A percentile compares a stretch with the other conserved stretches of the same genome.
phyloP scores from a whole-genome alignment of 78 protist genomes.

The Emiliania huxleyi region DNA sequence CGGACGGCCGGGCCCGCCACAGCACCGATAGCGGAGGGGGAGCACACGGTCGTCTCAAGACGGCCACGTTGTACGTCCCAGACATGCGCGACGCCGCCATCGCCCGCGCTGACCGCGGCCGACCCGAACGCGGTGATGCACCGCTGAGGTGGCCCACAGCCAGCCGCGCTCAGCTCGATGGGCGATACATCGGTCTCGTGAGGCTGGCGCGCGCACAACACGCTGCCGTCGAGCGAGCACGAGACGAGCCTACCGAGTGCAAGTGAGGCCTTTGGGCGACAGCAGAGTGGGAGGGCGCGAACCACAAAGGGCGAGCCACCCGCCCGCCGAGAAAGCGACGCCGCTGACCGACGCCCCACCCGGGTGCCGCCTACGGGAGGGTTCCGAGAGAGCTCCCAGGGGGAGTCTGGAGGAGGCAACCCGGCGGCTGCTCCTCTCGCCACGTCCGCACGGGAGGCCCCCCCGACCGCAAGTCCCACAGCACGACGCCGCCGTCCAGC shows the following conservation, averaged over 20 bases:
- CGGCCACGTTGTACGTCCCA: background rate
- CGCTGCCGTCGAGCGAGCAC: background rate
- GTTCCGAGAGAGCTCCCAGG: too few species aligned
- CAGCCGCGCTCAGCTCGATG: background rate
- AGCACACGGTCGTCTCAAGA: too few species aligned
- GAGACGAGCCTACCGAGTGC: background rate
- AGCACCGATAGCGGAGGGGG: too few species aligned
- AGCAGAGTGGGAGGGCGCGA: too few species aligned
- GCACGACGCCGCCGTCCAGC: background rate
- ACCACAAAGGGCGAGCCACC: too few species aligned
- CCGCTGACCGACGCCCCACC: background rate
- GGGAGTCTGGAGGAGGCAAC: too few species aligned
- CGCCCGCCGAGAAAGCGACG: background rate
- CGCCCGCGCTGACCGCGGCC: background rate
- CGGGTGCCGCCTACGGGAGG: too few species aligned
- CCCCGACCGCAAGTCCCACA: background rate
- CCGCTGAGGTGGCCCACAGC: background rate
- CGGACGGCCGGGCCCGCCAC: too few species aligned
- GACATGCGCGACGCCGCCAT: background rate
- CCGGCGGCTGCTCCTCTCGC: too few species aligned
- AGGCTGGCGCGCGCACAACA: background rate
- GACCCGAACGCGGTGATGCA: background rate
- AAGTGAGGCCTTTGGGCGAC: too few species aligned
- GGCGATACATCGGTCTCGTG: background rate
- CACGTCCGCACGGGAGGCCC: background rate